Evolutionary conservation across 75 land plant species (phyloP).

Genomic region (Cupressus sempervirens): DNA sequence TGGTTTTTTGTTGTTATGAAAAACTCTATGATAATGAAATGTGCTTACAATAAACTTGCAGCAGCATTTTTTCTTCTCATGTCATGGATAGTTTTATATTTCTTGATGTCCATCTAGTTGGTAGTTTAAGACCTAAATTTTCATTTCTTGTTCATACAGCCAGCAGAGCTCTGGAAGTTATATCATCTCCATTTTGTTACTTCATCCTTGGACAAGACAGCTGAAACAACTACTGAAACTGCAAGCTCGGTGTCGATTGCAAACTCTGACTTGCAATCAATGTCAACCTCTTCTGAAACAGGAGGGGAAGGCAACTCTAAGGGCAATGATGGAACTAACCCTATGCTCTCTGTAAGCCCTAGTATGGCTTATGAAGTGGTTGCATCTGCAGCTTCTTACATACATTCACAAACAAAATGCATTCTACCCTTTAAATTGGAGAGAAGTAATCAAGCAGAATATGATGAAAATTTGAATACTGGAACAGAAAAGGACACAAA

Average conservation of each 20-base stretch:
- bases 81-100: background rate
- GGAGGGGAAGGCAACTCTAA: background rate
- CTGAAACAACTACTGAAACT: constrained; percentile 21
- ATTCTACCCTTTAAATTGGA: no score
- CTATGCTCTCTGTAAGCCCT: constrained; percentile 8
- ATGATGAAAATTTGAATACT: background rate
- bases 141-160: constrained; percentile 10
- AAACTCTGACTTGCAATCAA: background rate
- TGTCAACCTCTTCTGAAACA: background rate
- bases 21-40: no score
- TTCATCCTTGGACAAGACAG: constrained; percentile 65
- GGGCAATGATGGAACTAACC: constrained; percentile 7
- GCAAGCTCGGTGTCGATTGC: background rate
- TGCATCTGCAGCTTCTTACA: no score
- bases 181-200: constrained; percentile 56
- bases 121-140: background rate
- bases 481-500: background rate
- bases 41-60: no score
- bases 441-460: no score
- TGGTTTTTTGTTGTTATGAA: no score
- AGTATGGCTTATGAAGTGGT: constrained; percentile 17
- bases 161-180: constrained; percentile 36
- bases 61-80: background rate
- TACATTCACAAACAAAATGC: no score
- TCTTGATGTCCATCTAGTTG: background rate